phyloP scores from a whole-genome alignment of 805 yeast genomes.

The Candida odintsovae region DNA sequence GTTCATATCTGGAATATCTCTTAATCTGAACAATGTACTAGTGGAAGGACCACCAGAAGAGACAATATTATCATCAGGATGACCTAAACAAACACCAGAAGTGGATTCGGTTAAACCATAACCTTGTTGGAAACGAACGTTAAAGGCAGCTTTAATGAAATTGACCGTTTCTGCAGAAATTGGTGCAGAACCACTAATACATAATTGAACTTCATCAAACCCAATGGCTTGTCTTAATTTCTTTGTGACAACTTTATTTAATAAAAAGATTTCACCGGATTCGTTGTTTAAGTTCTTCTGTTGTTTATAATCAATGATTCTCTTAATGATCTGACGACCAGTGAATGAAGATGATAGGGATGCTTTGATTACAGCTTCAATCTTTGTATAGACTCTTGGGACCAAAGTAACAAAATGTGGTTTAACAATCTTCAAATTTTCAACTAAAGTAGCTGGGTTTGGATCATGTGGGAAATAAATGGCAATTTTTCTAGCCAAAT shows the following conservation, averaged over 20 bases:
- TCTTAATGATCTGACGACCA: slow-evolving; percentile 6
- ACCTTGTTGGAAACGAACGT: slow-evolving; percentile 40
- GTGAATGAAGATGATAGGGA: slow-evolving; percentile 23
- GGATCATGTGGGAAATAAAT: slow-evolving; percentile 41
- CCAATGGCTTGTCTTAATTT: slow-evolving; percentile 28
- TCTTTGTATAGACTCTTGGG: slow-evolving; percentile 48
- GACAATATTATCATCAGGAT: slow-evolving; percentile 23
- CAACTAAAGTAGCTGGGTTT: slow-evolving; percentile 38
- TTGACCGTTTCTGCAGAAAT: slow-evolving; percentile 47
- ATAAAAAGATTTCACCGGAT: slow-evolving; percentile 14
- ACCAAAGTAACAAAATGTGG: slow-evolving; percentile 45
- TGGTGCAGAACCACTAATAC: slow-evolving; percentile 54
- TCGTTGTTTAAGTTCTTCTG: slow-evolving; percentile 4
- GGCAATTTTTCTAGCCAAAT: slow-evolving; percentile 30
- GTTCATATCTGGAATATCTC: slow-evolving; percentile 43
- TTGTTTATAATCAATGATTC: slow-evolving; percentile 6
- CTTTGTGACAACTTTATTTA: slow-evolving; percentile 29
- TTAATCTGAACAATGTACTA: slow-evolving; percentile 41
- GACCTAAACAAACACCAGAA: slow-evolving; percentile 37
- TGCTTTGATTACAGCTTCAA: slow-evolving; percentile 44
- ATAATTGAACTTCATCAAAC: slow-evolving; percentile 28
- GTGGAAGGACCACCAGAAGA: slow-evolving; percentile 36
- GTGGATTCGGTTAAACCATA: slow-evolving; percentile 52
- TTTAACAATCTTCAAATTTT: slow-evolving; percentile 40
- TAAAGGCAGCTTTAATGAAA: slow-evolving; percentile 48